Conservation (phyloP, 805 yeast genomes). For the Middelhovenomyces tepae region DNA sequence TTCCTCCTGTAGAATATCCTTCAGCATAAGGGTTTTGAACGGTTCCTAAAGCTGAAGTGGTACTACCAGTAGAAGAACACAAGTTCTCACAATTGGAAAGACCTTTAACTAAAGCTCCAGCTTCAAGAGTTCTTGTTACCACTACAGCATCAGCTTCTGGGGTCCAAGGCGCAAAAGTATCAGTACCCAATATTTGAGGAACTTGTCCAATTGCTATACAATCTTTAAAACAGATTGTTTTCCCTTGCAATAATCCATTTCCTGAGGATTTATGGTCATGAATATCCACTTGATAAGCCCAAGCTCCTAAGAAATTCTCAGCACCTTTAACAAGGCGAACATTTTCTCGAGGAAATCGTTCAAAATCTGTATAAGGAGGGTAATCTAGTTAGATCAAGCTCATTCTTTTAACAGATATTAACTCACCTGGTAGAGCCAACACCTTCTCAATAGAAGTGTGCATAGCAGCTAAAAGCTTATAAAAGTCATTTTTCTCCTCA, state of each 20-base stretch:
- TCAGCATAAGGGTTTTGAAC: conserved; percentile 36
- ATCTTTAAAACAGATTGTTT: conserved; percentile 29
- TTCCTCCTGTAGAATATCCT: conserved; percentile 39
- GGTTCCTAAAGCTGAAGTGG: conserved; percentile 34
- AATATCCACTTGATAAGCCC: conserved; percentile 27
- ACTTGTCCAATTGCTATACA: conserved; percentile 30
- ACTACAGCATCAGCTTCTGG: conserved; percentile 32
- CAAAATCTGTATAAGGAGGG: conserved; percentile 24
- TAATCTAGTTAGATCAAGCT: conserved; percentile 24
- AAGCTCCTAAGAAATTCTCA: conserved; percentile 27
- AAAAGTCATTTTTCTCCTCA: conserved; percentile 7
- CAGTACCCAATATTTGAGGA: conserved; percentile 32
- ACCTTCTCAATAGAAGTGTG: conserved; percentile 7
- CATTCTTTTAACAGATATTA: too few relatives aligned
- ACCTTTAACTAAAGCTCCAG: conserved; percentile 30
- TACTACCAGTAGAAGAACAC: conserved; percentile 28
- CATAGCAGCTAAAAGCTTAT: conserved; percentile 7
- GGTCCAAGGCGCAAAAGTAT: conserved; percentile 26
- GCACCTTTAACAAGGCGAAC: conserved; percentile 20
- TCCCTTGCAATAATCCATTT: conserved; percentile 20
- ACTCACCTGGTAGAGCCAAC: conserved; percentile 3
- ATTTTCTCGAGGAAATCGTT: conserved; percentile 28
- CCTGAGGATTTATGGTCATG: conserved; percentile 22
- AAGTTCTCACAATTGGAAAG: conserved; percentile 32
- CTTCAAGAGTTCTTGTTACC: conserved; percentile 28